Base-by-base conservation (phyloP, 2,329 filamentous ascomycete species). In the Alternaria triticimaculans region DNA sequence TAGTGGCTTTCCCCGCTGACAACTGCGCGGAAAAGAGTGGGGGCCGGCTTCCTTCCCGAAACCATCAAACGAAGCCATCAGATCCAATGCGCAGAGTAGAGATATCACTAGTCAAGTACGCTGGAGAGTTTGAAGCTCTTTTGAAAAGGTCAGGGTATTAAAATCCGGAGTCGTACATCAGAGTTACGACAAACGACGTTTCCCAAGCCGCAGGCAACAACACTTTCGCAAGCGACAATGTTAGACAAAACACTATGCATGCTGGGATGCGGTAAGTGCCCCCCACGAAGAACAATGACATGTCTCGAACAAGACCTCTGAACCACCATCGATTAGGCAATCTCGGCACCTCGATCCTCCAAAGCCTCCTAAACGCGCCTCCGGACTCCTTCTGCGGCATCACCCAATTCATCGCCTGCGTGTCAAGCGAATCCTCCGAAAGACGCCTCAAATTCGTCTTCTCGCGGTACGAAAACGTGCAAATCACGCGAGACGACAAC, bases 261-360 rank as follows among this genome's bases (percentile, higher is more conserved):
- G 4, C 53, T 78, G 3, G 75, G 75, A 20, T 78, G 75, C 59
- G 75, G 74, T 73, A 73, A 28, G 70, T 57, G 9, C 0, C 11
- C 1, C 5, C 4, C 12, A 15, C 1, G 0, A 5, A 25, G 14
- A 46, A 25, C 4, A 23, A 23, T 5, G 12, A 46, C 6, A 9
- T 0, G 6, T 23, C 7, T 46, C 23, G 44, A 10, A 18, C 5
- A n/a, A 6, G 5, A n/a, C 3, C 14, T 25, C 45, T 48, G 2
- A 48, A 26, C 23, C 11, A 33, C 2, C 2, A 2, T 21, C 2
- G 28, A 18, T 3, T 10, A 15, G 11, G 21, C 3, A 58, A 56
- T 12, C 43, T 59, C 12, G 23, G 37, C 11, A 45, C 23, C 10
- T 7, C 58, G 6, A 60, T 60, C 28, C 50, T 60, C 0, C 28